Evolutionary conservation across 31 red algal genomes (phyloP), one percentile per base, ranked within the genome.

Genomic region (Endocladia muricata): DNA sequence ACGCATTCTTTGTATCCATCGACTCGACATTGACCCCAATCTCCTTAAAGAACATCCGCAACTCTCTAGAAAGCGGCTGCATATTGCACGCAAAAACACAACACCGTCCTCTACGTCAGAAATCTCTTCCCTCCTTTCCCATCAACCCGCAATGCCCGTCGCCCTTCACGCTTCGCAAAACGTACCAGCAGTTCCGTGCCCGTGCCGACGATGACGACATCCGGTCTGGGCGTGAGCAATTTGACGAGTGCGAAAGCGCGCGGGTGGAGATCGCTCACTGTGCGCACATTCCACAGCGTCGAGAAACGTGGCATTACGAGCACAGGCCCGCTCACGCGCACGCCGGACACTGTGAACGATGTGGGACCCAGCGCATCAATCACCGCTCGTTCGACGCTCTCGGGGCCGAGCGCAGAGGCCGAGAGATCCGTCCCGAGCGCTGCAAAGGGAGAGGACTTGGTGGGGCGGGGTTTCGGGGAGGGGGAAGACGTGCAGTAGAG

Each of bases 1-100:
- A 78, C 9, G 83, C 83, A 36, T 87, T 87, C 57, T 70, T 87
- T 9, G 83, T 87, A 40, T 87, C 83, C 83, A 87, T 87, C 8
- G 83, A 40, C 34, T 87, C 83, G 2, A 87, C 83, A 41, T 71
- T 87, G 22, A 87, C 83, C 31, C 48, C 34, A 3, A 87, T 87
- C 13, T 54, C 42, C 8, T 42, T 35, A 43, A 87, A 87, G 49
- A 68, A 87, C 5, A 40, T 25, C 17, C n/a, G 58, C 5, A 87
- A 41, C 22, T 78, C 72, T 4, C 62, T 13, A 1, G 83, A 73
- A 3, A 87, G 43, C 25, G 73, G 73, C 73, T 87, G 37, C 21
- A 29, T 22, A n/a, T n/a, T n/a, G n/a, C n/a, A n/a, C n/a, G n/a
- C n/a, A n/a, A n/a, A n/a, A n/a, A n/a, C n/a, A n/a, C n/a, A n/a